Base-by-base conservation (phyloP, 139 green algal species). In the Bryopsis sp. region DNA sequence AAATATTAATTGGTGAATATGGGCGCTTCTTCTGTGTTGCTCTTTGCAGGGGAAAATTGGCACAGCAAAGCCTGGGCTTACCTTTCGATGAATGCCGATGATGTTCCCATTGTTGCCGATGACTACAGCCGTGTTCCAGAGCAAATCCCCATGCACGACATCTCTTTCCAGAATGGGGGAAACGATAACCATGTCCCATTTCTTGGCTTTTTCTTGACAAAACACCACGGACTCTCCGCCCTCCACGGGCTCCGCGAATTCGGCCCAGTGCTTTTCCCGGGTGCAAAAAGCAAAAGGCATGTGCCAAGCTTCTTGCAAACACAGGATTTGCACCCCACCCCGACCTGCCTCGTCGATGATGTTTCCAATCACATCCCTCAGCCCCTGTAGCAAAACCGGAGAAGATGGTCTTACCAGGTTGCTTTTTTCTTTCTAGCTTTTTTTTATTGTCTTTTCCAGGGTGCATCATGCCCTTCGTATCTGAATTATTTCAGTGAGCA, bases 41-140 rank as follows among this genome's bases (percentile, higher is more conserved):
- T n/a, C n/a, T n/a, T n/a, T n/a, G n/a, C n/a, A n/a, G n/a, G n/a
- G n/a, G n/a, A n/a, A n/a, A n/a, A n/a, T n/a, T n/a, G n/a, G 19
- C 19, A 54, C 19, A 29, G 33, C 26, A 57, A 69, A 43, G 29
- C 4, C 32, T 8, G 43, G 15, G 39, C 72, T 11, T 60, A 90
- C 83, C 78, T 96, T 96, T 48, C 90, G 70, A 69, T 95, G 88
- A 79, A 91, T 93, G 47, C 91, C 91, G 31, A 97, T 87, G 36
- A 97, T 77, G 66, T 87, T 90, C 59, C 91, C 93, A 48, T 87
- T 88, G 80, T 95, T 82, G 47, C 86, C 88, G 0, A 98, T 84
- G n/a, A 98, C 89, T 11, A 97, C 92, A 11, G 94, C 94, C 0
- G 93, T 98, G 87, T 98, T 98, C 94, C 93, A 98, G 6, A 98